phyloP scores from a whole-genome alignment of 768 basidiomycete genomes.

The Termitomyces sp. region DNA sequence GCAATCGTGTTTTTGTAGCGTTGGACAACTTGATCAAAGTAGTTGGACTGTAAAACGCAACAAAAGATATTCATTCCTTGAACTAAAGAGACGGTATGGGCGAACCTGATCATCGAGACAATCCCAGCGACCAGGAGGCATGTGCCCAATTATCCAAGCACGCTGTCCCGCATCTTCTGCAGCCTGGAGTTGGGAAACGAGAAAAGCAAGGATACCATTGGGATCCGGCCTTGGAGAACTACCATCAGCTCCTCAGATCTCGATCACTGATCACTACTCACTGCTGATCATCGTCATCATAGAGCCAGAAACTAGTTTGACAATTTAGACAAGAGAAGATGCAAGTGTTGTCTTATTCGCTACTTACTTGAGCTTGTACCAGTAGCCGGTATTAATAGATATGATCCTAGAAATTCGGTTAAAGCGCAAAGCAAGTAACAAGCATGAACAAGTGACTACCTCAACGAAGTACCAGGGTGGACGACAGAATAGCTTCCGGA shows the following conservation, averaged over 20 bases:
- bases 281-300: constrained; percentile 44
- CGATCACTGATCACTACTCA: constrained; percentile 18
- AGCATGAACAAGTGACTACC: constrained; percentile 23
- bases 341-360: background rate
- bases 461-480: constrained; percentile 42
- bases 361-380: constrained; percentile 54
- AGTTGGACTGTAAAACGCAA: constrained; percentile 40
- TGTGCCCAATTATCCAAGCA: constrained; percentile 59
- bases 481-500: constrained; percentile 53
- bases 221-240: constrained; percentile 40
- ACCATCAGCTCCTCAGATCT: background rate
- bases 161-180: constrained; percentile 57
- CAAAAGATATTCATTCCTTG: background rate
- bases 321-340: background rate
- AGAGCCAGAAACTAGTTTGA: constrained; percentile 48
- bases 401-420: constrained; percentile 35
- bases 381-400: constrained; percentile 55
- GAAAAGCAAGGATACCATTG: constrained; percentile 53
- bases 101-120: constrained; percentile 46
- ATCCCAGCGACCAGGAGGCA: constrained; percentile 47
- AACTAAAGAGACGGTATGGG: background rate
- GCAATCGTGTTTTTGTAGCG: constrained; percentile 56
- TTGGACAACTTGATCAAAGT: constrained; percentile 57
- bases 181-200: constrained; percentile 46
- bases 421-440: too few species aligned